These are phyloP conservation scores for Triticum urartu DNA, from an alignment of 176 grass and related monocot genomes.

Conservation along the genomic window DNA sequence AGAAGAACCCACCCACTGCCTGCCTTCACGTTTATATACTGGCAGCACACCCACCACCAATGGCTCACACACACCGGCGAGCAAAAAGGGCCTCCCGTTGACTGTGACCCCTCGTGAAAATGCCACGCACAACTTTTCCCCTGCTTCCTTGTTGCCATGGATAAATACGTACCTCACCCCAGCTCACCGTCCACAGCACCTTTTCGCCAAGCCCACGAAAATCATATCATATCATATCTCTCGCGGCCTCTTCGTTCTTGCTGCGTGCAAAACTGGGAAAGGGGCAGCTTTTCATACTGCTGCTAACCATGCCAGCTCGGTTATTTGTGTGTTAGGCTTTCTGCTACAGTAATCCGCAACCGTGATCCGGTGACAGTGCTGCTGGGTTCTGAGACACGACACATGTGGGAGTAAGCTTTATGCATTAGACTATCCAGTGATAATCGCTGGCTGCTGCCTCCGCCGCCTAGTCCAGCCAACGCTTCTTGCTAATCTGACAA, in stretches of 20 bases:
- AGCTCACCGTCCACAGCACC: not conserved
- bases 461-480: constrained; percentile 12
- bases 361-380: constrained; percentile 23
- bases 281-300: constrained; percentile 17
- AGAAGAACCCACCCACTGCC: constrained; percentile 17
- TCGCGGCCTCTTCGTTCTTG: constrained; percentile 9
- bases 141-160: constrained; percentile 22
- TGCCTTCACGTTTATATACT: constrained; percentile 46
- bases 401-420: constrained; percentile 31
- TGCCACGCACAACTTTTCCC: constrained; percentile 42
- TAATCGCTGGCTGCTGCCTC: not conserved
- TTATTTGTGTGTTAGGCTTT: constrained; percentile 52
- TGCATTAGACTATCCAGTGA: constrained; percentile 23
- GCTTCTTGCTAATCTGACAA: constrained; percentile 22
- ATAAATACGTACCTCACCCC: constrained; percentile 17
- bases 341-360: not conserved
- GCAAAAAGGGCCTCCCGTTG: constrained; percentile 47
- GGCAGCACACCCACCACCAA: constrained; percentile 23
- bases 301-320: constrained; percentile 14
- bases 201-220: constrained; percentile 43
- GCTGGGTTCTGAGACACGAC: constrained; percentile 27
- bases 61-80: not conserved
- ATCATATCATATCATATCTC: not conserved
- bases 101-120: constrained; percentile 60
- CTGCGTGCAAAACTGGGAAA: constrained; percentile 48